A percentile compares a stretch with the other conserved stretches of the same genome.
phyloP scores from a whole-genome alignment of 2,329 filamentous ascomycete species.

The Ascochyta clinopodiicola region DNA sequence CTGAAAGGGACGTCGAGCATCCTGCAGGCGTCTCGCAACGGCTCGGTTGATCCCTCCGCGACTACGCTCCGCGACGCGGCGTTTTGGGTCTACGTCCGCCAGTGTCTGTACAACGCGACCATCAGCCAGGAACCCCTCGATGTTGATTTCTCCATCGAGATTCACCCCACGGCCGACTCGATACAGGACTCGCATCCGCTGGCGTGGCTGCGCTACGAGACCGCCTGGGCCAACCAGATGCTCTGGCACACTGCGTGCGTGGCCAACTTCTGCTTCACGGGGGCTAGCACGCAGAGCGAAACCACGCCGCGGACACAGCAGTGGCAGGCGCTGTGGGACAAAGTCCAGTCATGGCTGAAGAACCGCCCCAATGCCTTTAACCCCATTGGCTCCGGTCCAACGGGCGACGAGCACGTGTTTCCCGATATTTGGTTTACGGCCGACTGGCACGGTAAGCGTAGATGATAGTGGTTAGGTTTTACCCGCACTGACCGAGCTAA shows the following conservation, averaged over 20 bases:
- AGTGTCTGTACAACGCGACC: slow-evolving; percentile 40
- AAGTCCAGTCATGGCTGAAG: slow-evolving; percentile 28
- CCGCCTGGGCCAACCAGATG: slow-evolving; percentile 41
- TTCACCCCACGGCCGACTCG: slow-evolving; percentile 27
- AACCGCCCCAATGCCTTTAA: slow-evolving; percentile 33
- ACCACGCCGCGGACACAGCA: neutral
- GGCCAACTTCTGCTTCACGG: slow-evolving; percentile 38
- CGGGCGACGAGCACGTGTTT: slow-evolving; percentile 11
- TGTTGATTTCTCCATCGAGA: slow-evolving; percentile 34
- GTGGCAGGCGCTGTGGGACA: slow-evolving; percentile 35
- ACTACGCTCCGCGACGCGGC: slow-evolving; percentile 40
- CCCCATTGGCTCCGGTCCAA: slow-evolving; percentile 29
- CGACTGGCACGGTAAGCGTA: slow-evolving; percentile 36
- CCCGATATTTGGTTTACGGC: slow-evolving; percentile 22
- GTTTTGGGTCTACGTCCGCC: slow-evolving; percentile 44
- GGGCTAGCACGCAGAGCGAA: slow-evolving; percentile 8
- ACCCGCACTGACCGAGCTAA: neutral
- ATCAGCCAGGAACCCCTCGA: slow-evolving; percentile 41
- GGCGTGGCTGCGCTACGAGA: slow-evolving; percentile 32
- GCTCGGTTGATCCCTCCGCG: slow-evolving; percentile 37
- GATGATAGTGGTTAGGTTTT: no score
- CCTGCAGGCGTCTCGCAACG: slow-evolving; percentile 32
- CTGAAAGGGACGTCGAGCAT: slow-evolving; percentile 40
- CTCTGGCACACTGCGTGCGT: slow-evolving; percentile 38
- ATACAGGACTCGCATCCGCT: slow-evolving; percentile 30